Evolutionary conservation across 108 stramenopile genomes (phyloP), one percentile per base, ranked within the genome.

Genomic region (Skeletonema menzelii): DNA sequence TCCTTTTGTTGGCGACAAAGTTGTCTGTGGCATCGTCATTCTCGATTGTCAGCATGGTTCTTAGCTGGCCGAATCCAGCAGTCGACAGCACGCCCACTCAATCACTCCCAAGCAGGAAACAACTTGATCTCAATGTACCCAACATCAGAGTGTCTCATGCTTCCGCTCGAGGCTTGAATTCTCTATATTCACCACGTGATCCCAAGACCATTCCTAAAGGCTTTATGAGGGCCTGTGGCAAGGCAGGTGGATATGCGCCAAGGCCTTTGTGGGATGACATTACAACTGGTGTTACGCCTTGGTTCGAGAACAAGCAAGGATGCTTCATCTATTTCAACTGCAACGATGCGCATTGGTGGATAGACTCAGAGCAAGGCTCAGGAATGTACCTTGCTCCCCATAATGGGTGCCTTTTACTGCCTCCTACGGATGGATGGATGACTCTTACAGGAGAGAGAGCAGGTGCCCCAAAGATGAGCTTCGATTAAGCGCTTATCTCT

Each of bases 221-320:
- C n/a, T 78, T 78, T 38, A 42, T 65, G 5, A 61, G 70, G 5
- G 59, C 59, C 38, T 78, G 77, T 60, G n/a, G 22, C 56, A 78
- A 66, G 56, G 77, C 70, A 2, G 77, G 77, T 19, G 77, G 77
- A 19, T 78, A 49, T 59, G 77, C 77, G 0, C 77, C 77, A 24
- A 26, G 77, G 1, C 77, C 77, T 14, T 20, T 78, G 8, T 78
- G 77, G 77, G 70, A 65, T 27, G 64, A 59, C 2, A 14, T 67
- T 2, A 78, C 77, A 28, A 78, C 70, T 49, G 69, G 77, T 13
- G 40, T 78, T 30, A 71, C 77, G 8, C 77, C 69, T 2, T 78
- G 77, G 77, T 78, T 78, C 42, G 63, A 70, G 42, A 42, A 28
- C 0, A 53, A 70, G 13, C 53, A 71, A 20, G 77, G 77, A 3